Percentiles rank a stretch among this genome's conserved stretches.
These are phyloP conservation scores for Senecio squalidus DNA, from an alignment of 140 eudicot genomes.

Conservation along the genomic window DNA sequence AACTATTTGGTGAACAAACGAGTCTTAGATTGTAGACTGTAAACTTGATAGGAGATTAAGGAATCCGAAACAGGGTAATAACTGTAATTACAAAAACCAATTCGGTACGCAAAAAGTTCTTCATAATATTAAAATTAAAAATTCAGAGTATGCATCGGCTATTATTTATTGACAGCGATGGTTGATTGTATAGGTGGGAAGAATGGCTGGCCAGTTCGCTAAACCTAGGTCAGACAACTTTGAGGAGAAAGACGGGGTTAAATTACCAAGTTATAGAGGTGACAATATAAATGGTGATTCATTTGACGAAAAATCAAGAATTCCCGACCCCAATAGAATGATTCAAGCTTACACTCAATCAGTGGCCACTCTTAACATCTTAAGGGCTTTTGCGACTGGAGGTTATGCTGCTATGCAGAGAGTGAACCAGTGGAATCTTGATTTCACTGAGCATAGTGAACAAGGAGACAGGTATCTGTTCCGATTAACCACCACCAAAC, in stretches of 20 bases:
- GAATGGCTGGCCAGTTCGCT: conserved; percentile 89
- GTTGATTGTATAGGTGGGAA: conserved; percentile 46
- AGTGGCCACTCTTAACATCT: conserved; percentile 63
- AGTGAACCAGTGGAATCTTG: conserved; percentile 71
- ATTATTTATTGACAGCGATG: not conserved
- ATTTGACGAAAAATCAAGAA: conserved; percentile 64
- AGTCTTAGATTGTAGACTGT: too few relatives aligned
- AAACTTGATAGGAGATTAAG: too few relatives aligned
- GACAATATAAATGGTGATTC: conserved; percentile 65
- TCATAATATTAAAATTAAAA: too few relatives aligned
- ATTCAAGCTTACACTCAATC: conserved; percentile 66
- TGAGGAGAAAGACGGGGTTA: conserved; percentile 73
- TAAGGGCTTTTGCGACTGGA: conserved; percentile 74
- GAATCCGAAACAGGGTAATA: too few relatives aligned
- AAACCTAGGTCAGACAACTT: conserved; percentile 67
- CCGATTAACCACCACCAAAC: not conserved
- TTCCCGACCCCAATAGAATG: conserved; percentile 65
- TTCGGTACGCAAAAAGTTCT: too few relatives aligned
- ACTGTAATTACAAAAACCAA: not conserved
- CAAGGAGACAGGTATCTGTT: conserved; percentile 60
- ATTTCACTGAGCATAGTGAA: conserved; percentile 69
- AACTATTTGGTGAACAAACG: too few relatives aligned
- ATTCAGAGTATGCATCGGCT: too few relatives aligned
- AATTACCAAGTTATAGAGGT: conserved; percentile 70
- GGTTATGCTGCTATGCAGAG: conserved; percentile 86